Base-by-base conservation (phyloP, 345 rosid genomes). In the Salix purpurea region DNA sequence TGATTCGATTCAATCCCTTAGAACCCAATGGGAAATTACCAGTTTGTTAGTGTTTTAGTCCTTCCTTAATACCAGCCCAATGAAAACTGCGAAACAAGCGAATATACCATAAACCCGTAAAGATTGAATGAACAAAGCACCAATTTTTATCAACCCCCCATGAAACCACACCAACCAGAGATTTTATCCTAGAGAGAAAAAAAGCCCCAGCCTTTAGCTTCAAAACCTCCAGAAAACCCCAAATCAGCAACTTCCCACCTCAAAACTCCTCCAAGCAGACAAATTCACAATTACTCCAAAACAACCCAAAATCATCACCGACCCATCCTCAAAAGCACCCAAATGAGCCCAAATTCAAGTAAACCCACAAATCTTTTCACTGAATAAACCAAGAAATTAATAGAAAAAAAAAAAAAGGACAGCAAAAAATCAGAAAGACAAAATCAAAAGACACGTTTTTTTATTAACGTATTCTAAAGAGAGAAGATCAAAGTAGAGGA, bases 161-260 rank as follows among this genome's bases (percentile, higher is more conserved):
- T 1, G 65, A 69, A 42, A 54, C 10, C 67, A 62, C 40, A 46
- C 65, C 65, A 67, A 69, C 50, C 83, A 60, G 23, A 66, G 60
- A 68, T 65, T 68, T 44, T 62, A 65, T 34, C 75, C 77, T 4
- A n/a, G 8, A 7, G 23, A 77, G 64, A 70, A 69, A 67, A 72
- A 62, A 65, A 39, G 40, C 70, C 80, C 28, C 52, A 8, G 5
- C 34, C 74, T 73, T 74, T 74, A 76, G 50, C 48, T 58, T 48
- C 46, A 39, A 84, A 82, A 74, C 85, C 80, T 71, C 67, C 77
- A 58, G 52, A 77, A 75, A 78, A 73, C 75, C 78, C 76, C 64
- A 69, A 78, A 71, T 61, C n/a, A 48, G 71, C 34, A 61, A 75
- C 76, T 61, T 75, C 46, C 78, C 83, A 79, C 79, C 42, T 14